phyloP scores from a whole-genome alignment of 1,284 basidiomycete genomes.

The Coniferiporia weirii region DNA sequence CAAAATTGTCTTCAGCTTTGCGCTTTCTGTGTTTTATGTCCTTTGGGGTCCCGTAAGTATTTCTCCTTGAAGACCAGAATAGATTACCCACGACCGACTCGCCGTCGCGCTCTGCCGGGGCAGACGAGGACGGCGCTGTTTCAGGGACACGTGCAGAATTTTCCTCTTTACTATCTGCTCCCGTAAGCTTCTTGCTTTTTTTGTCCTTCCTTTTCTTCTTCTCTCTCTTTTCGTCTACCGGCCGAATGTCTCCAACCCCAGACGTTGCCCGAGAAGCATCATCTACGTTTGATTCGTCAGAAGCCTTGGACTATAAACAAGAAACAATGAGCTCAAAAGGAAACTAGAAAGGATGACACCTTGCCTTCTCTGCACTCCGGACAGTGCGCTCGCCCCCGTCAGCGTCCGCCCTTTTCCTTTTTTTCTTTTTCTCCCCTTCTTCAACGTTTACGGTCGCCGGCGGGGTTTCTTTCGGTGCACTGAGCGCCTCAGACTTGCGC shows the following conservation, averaged over 20 bases:
- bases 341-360: not conserved
- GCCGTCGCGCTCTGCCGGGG: too few relatives aligned
- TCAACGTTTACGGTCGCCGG: slow-evolving; percentile 18
- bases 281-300: not conserved
- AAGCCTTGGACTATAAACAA: not conserved
- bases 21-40: not conserved
- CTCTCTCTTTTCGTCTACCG: slow-evolving; percentile 10
- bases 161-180: not conserved
- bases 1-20: not conserved
- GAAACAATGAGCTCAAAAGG: not conserved
- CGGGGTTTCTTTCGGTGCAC: not conserved
- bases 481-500: not conserved
- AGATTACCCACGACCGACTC: not conserved
- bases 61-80: not conserved
- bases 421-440: slow-evolving; percentile 28
- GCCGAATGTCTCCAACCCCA: not conserved
- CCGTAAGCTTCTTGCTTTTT: slow-evolving; percentile 7
- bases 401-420: slow-evolving; percentile 24
- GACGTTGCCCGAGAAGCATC: not conserved
- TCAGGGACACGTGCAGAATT: not conserved
- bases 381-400: not conserved
- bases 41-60: not conserved
- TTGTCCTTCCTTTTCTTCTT: slow-evolving; percentile 20
- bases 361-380: slow-evolving; percentile 1
- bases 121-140: too few relatives aligned